These are phyloP conservation scores for Scedosporium boydii DNA, from an alignment of 2,329 filamentous ascomycete genomes.

Conservation along the genomic window DNA sequence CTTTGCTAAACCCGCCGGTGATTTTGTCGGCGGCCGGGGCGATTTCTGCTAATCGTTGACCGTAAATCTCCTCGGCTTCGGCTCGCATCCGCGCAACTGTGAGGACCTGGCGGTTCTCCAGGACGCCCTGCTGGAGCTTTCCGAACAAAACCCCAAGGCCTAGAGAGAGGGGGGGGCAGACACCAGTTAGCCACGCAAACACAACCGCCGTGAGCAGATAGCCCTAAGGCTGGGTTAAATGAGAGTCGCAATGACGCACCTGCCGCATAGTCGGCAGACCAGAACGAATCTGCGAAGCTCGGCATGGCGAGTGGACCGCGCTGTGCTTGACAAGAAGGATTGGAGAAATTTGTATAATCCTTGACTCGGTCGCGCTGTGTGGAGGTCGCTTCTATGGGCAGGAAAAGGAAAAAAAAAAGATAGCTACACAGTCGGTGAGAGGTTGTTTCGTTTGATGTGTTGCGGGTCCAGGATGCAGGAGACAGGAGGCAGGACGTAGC, in stretches of 20 bases:
- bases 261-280: constrained; percentile 95
- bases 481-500: background rate
- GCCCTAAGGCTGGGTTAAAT: background rate
- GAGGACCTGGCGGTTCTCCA: constrained; percentile 90
- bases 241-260: constrained; percentile 41
- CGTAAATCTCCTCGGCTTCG: constrained; percentile 88
- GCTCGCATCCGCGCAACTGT: constrained; percentile 89
- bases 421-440: background rate
- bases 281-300: constrained; percentile 91
- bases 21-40: constrained; percentile 73
- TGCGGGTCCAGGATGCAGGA: background rate
- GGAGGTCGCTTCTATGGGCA: background rate
- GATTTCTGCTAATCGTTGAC: constrained; percentile 71
- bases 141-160: constrained; percentile 87
- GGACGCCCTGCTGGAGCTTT: constrained; percentile 92
- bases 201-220: background rate
- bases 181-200: constrained; percentile 8
- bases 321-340: background rate
- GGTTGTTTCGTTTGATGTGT: background rate
- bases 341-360: background rate
- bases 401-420: background rate
- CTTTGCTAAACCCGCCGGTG: constrained; percentile 71
- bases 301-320: constrained; percentile 49
- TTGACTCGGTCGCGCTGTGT: background rate
- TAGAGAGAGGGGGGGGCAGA: constrained; percentile 17